A percentile compares a stretch with the other conserved stretches of the same genome.
These are phyloP conservation scores for Neonectria coccinea DNA, from an alignment of 2,329 filamentous ascomycete genomes.

Conservation along the genomic window DNA sequence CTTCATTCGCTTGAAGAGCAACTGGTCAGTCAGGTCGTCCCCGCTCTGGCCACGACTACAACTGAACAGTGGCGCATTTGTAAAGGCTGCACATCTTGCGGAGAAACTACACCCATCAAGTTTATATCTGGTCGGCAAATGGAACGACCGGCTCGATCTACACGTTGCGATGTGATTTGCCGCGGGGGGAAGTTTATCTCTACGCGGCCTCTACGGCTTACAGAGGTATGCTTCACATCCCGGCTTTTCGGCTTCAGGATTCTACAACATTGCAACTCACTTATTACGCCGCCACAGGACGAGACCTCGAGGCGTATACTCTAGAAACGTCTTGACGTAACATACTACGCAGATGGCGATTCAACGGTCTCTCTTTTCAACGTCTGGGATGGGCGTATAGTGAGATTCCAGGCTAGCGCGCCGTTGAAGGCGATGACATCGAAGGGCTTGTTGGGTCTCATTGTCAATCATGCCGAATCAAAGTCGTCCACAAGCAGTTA, in stretches of 20 bases:
- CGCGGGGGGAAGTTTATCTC: background rate
- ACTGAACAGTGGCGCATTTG: background rate
- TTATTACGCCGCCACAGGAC: background rate
- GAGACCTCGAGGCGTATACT: no score
- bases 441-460: background rate
- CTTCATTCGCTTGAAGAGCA: conserved; percentile 1
- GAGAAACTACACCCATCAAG: conserved; percentile 1
- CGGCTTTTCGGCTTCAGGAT: background rate
- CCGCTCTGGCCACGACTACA: conserved; percentile 11
- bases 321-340: background rate
- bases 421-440: background rate
- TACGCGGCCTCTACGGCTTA: background rate
- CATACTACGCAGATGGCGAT: background rate
- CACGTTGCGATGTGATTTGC: background rate
- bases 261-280: background rate
- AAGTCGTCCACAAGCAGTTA: background rate
- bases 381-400: no score
- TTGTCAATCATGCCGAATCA: background rate
- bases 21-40: conserved; percentile 5
- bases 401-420: no score
- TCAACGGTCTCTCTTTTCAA: background rate
- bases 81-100: background rate
- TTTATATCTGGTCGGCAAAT: conserved; percentile 8
- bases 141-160: background rate
- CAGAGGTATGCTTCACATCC: background rate